These are phyloP conservation scores for Theobroma cacao DNA, from an alignment of 345 rosid species.

Conservation along the genomic window DNA sequence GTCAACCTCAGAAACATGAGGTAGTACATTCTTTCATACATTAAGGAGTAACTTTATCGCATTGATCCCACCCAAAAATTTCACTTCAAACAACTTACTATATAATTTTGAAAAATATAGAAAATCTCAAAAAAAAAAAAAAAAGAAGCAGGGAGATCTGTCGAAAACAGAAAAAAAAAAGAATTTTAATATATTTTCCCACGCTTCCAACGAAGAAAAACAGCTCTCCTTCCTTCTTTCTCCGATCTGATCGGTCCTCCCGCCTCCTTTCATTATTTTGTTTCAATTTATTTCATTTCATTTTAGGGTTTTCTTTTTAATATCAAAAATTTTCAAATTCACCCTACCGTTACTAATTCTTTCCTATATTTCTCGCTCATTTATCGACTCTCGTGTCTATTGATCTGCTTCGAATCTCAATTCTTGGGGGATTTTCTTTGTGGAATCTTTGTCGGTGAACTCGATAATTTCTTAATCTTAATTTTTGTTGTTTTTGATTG, in stretches of 20 bases:
- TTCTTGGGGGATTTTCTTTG: neutral
- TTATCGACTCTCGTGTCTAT: neutral
- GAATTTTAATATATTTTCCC: neutral
- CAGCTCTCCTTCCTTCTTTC: neutral
- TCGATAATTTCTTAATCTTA: neutral
- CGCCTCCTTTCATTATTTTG: neutral
- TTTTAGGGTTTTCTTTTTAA: neutral
- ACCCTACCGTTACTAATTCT: neutral
- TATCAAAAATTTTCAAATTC: neutral
- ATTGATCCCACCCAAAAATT: too few relatives aligned
- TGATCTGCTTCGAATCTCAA: slow-evolving; percentile 6
- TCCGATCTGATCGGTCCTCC: slow-evolving; percentile 19
- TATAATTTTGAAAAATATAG: neutral
- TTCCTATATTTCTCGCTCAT: neutral
- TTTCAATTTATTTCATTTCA: neutral
- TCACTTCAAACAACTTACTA: neutral
- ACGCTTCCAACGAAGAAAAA: neutral
- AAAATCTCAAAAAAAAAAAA: neutral
- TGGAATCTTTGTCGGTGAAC: neutral
- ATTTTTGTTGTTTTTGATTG: neutral
- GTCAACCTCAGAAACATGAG: too few relatives aligned
- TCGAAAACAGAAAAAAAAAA: neutral
- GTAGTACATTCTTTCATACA: too few relatives aligned
- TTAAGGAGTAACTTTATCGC: too few relatives aligned
- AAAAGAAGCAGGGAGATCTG: slow-evolving; percentile 2